A percentile compares a stretch with the other conserved stretches of the same genome.
Conservation (phyloP, 2,329 filamentous ascomycete genomes). For the Botrytis fragariae region DNA sequence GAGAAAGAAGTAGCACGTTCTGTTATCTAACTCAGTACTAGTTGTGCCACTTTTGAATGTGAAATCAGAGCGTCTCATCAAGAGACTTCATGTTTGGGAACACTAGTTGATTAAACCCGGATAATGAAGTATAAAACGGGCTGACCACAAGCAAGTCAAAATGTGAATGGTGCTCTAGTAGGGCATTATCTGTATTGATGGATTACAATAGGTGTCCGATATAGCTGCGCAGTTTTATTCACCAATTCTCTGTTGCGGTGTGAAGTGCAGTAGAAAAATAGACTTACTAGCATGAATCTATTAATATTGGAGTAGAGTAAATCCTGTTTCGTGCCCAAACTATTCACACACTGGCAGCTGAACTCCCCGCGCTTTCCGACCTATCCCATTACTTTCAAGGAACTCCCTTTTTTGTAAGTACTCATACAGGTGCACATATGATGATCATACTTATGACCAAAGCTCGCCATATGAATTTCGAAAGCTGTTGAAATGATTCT, state of each 20-base stretch:
- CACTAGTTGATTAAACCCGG: not conserved
- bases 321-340: not conserved
- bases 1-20: not conserved
- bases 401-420: not conserved
- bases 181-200: not conserved
- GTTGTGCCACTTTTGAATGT: not conserved
- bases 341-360: not conserved
- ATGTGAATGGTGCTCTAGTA: not conserved
- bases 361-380: not conserved
- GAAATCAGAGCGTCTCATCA: not conserved
- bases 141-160: not conserved
- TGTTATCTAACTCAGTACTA: not conserved
- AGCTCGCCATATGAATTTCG: conserved; percentile 9
- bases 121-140: not conserved
- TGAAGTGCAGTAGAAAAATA: not conserved
- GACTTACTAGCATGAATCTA: conserved; percentile 3
- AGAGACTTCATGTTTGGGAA: not conserved
- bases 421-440: no score
- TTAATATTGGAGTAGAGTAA: not conserved
- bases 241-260: not conserved
- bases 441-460: conserved; percentile 4
- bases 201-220: not conserved
- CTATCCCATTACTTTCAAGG: not conserved
- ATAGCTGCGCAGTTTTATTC: not conserved
- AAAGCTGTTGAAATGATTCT: conserved; percentile 12